Conservation (phyloP, 164 flowering plant genomes). For the Nelumbo lutea region DNA sequence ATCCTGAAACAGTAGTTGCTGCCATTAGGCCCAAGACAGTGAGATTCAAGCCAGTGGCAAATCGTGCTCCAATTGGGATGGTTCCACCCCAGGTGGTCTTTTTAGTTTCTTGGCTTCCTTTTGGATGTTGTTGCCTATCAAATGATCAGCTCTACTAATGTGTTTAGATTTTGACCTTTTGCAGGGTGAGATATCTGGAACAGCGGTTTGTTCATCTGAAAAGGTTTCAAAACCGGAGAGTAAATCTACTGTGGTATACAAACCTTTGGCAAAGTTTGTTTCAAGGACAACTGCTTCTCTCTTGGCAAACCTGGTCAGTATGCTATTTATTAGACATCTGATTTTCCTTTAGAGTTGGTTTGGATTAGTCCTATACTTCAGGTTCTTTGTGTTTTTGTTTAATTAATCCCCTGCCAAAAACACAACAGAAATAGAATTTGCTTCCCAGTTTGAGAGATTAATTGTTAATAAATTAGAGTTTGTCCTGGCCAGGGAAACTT, state of each 20-base stretch:
- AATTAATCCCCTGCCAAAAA: too few relatives aligned
- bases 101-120: not conserved
- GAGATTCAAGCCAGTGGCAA: conserved; percentile 50
- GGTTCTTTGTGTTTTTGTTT: too few relatives aligned
- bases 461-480: not conserved
- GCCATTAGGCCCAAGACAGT: conserved; percentile 87
- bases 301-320: conserved; percentile 62
- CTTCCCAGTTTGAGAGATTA: not conserved
- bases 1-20: conserved; percentile 42
- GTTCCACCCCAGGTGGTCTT: conserved; percentile 27
- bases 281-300: conserved; percentile 66
- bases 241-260: conserved; percentile 51
- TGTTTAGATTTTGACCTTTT: conserved; percentile 5
- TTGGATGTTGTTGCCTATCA: conserved; percentile 9
- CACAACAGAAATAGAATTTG: not conserved
- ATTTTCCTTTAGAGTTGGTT: too few relatives aligned
- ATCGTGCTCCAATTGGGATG: conserved; percentile 24
- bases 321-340: too few relatives aligned
- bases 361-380: too few relatives aligned
- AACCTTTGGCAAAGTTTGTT: conserved; percentile 86
- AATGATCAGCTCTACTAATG: not conserved
- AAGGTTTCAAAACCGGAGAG: conserved; percentile 27
- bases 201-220: conserved; percentile 31
- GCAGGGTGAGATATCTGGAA: conserved; percentile 48
- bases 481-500: conserved; percentile 48